Percentiles rank a stretch among this genome's conserved stretches.
These are phyloP conservation scores for Heterobasidion irregulare DNA, from an alignment of 1,284 basidiomycete genomes.

Conservation along the genomic window DNA sequence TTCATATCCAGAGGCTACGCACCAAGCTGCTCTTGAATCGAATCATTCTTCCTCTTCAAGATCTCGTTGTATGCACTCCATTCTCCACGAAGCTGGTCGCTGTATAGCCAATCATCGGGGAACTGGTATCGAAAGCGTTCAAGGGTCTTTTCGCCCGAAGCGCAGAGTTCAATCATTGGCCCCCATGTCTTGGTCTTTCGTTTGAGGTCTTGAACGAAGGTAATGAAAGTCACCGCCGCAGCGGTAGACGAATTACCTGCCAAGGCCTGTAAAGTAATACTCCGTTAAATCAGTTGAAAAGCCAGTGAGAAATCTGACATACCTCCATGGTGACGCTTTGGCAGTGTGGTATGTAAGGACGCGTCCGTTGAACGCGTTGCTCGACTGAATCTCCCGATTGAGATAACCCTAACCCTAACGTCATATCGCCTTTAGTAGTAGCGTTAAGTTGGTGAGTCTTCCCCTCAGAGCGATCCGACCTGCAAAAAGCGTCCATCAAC, in stretches of 20 bases:
- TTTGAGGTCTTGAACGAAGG: constrained; percentile 98
- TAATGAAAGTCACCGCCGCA: constrained; percentile 97
- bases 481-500: not conserved
- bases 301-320: constrained; percentile 4
- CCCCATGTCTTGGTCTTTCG: constrained; percentile 95
- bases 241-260: constrained; percentile 81
- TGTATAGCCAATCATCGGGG: constrained; percentile 95
- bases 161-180: constrained; percentile 94
- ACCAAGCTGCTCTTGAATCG: constrained; percentile 96
- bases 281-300: not conserved
- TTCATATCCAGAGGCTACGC: constrained; percentile 13
- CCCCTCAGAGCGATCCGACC: too few relatives aligned
- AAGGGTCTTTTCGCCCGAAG: constrained; percentile 91
- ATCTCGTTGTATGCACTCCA: constrained; percentile 99
- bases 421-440: not conserved
- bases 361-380: constrained; percentile 7
- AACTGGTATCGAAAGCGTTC: constrained; percentile 97
- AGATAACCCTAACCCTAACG: constrained; percentile 1
- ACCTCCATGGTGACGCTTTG: constrained; percentile 22
- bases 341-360: constrained; percentile 10
- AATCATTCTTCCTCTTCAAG: constrained; percentile 94
- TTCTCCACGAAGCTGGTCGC: constrained; percentile 94
- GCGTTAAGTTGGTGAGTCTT: not conserved
- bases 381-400: not conserved
- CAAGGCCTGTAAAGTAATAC: constrained; percentile 21